A percentile compares a stretch with the other conserved stretches of the same genome.
These are phyloP conservation scores for Periconia sp. DNA, from an alignment of 2,329 filamentous ascomycete genomes.

Conservation along the genomic window DNA sequence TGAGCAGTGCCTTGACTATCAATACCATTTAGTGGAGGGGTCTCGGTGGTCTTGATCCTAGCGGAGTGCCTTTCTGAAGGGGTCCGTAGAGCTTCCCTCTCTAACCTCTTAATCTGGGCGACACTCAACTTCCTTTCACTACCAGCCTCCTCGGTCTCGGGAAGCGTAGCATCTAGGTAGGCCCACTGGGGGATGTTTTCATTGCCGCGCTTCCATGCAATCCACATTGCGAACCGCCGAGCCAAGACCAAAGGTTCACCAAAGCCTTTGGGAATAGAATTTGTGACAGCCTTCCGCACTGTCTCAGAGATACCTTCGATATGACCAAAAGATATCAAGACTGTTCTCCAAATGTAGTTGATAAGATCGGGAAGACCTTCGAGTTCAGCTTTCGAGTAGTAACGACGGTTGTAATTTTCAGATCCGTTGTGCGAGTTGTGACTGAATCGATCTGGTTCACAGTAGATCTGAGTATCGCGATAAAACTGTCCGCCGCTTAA, in stretches of 20 bases:
- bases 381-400: constrained; percentile 68
- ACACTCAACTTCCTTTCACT: constrained; percentile 62
- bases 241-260: constrained; percentile 67
- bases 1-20: constrained; percentile 20
- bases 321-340: constrained; percentile 65
- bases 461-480: constrained; percentile 62
- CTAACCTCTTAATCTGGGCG: constrained; percentile 61
- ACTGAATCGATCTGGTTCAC: constrained; percentile 62
- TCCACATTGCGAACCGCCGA: constrained; percentile 68
- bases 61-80: constrained; percentile 50
- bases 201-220: constrained; percentile 71
- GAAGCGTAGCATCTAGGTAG: constrained; percentile 61
- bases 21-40: constrained; percentile 17
- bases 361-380: constrained; percentile 65
- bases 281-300: constrained; percentile 64
- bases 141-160: constrained; percentile 40
- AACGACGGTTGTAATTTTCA: constrained; percentile 63
- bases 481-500: constrained; percentile 62
- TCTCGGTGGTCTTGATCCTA: constrained; percentile 40
- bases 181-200: constrained; percentile 68
- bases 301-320: constrained; percentile 67
- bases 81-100: constrained; percentile 57
- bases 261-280: constrained; percentile 67
- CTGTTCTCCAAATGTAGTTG: constrained; percentile 67
- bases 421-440: constrained; percentile 58